Evolutionary conservation across 768 basidiomycete species (phyloP).

Genomic region (Gymnopilus junonius): DNA sequence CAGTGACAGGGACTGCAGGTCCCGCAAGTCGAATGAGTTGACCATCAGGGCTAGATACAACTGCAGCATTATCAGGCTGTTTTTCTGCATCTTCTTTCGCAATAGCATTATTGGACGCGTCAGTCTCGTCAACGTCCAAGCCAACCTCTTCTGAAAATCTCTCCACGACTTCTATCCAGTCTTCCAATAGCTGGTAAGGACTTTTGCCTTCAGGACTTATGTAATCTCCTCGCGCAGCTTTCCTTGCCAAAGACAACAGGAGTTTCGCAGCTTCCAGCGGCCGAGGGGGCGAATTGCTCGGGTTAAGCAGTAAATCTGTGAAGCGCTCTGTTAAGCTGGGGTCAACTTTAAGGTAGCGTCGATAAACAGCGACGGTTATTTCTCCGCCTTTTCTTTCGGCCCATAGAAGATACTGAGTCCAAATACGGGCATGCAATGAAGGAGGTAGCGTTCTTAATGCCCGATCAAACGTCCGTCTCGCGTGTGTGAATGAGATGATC

Average conservation of each 20-base stretch:
- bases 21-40: constrained; percentile 75
- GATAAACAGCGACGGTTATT: constrained; percentile 83
- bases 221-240: constrained; percentile 84
- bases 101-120: constrained; percentile 54
- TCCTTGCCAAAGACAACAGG: constrained; percentile 80
- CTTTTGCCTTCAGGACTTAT: constrained; percentile 91
- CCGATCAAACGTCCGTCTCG: constrained; percentile 92
- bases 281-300: constrained; percentile 59
- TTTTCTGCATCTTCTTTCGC: constrained; percentile 53
- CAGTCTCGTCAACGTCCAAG: constrained; percentile 77
- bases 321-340: constrained; percentile 83
- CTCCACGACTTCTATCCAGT: constrained; percentile 93
- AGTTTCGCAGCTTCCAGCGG: constrained; percentile 95
- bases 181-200: constrained; percentile 90
- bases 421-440: constrained; percentile 88
- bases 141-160: constrained; percentile 92
- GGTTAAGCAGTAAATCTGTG: constrained; percentile 67
- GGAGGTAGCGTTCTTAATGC: constrained; percentile 93
- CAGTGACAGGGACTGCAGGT: constrained; percentile 55
- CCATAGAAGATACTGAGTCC: constrained; percentile 93
- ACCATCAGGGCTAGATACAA: constrained; percentile 44
- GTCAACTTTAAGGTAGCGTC: constrained; percentile 86
- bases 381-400: constrained; percentile 81
- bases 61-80: constrained; percentile 32
- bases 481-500: constrained; percentile 84